phyloP scores from a whole-genome alignment of 768 basidiomycete species.

The Mycena epipterygia region DNA sequence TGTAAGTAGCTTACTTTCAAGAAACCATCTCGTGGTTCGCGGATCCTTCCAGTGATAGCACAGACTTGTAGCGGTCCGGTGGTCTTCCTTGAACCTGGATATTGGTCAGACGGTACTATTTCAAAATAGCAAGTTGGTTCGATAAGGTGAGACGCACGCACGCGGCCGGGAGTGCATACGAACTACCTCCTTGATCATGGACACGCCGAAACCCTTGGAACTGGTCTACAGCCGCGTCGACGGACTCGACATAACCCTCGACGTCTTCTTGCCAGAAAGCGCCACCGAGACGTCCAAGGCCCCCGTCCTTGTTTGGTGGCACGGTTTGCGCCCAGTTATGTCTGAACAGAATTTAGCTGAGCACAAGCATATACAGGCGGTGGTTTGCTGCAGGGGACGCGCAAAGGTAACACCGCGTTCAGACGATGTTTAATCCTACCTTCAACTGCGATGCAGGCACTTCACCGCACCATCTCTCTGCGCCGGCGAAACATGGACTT shows the following conservation, averaged over 20 bases:
- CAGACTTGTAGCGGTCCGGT: no score
- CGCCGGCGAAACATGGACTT: slow-evolving; percentile 48
- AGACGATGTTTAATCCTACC: neutral
- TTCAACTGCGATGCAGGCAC: slow-evolving; percentile 37
- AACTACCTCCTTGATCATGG: no score
- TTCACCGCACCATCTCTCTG: slow-evolving; percentile 51
- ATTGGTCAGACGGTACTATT: no score
- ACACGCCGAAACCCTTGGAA: slow-evolving; percentile 41
- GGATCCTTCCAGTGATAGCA: no score
- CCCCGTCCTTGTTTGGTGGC: slow-evolving; percentile 54
- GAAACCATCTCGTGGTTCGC: no score
- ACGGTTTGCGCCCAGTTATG: slow-evolving; percentile 40
- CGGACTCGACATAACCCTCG: slow-evolving; percentile 50
- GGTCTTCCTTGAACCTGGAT: no score
- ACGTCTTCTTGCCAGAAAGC: slow-evolving; percentile 49
- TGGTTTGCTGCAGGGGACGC: slow-evolving; percentile 48
- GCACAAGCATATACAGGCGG: slow-evolving; percentile 40
- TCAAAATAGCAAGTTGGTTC: no score
- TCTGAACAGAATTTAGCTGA: neutral
- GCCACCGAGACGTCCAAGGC: slow-evolving; percentile 46
- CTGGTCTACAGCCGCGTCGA: slow-evolving; percentile 48
- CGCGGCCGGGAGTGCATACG: no score
- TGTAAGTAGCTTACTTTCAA: no score
- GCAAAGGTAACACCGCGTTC: slow-evolving; percentile 40
- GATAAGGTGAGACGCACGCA: no score